A percentile compares a stretch with the other conserved stretches of the same genome.
Conservation (phyloP, 257 asterid species). For the Rauvolfia tetraphylla region DNA sequence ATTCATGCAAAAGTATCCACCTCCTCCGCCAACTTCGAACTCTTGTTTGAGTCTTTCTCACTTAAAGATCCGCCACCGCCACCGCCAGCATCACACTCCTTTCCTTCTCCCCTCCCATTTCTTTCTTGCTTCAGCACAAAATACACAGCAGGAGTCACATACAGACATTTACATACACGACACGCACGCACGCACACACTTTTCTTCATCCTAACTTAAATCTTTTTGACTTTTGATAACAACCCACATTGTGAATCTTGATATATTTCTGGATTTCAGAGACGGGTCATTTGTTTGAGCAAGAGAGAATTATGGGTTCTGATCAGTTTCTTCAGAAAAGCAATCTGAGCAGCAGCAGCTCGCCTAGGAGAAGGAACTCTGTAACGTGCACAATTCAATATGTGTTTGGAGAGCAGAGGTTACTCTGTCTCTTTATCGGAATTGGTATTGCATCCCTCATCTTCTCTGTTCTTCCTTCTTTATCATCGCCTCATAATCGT, state of each 20-base stretch:
- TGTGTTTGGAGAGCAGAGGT: slow-evolving; percentile 49
- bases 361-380: neutral
- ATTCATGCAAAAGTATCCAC: slow-evolving; percentile 58
- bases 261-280: slow-evolving; percentile 1
- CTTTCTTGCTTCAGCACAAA: too few species aligned
- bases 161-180: slow-evolving; percentile 17
- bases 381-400: slow-evolving; percentile 37
- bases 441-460: slow-evolving; percentile 35
- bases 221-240: slow-evolving; percentile 1
- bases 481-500: neutral
- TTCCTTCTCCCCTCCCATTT: neutral
- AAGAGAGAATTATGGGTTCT: slow-evolving; percentile 26
- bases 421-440: slow-evolving; percentile 51
- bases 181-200: slow-evolving; percentile 27
- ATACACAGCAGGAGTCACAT: neutral
- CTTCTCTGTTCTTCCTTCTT: slow-evolving; percentile 27
- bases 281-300: neutral
- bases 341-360: slow-evolving; percentile 9
- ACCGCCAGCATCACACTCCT: neutral
- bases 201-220: slow-evolving; percentile 15
- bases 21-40: slow-evolving; percentile 30
- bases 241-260: slow-evolving; percentile 28
- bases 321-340: slow-evolving; percentile 28
- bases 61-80: slow-evolving; percentile 34
- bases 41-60: slow-evolving; percentile 46